A percentile compares a stretch with the other conserved stretches of the same genome.
phyloP scores from a whole-genome alignment of 148 eudicot genomes.

The Persicaria maculosa region DNA sequence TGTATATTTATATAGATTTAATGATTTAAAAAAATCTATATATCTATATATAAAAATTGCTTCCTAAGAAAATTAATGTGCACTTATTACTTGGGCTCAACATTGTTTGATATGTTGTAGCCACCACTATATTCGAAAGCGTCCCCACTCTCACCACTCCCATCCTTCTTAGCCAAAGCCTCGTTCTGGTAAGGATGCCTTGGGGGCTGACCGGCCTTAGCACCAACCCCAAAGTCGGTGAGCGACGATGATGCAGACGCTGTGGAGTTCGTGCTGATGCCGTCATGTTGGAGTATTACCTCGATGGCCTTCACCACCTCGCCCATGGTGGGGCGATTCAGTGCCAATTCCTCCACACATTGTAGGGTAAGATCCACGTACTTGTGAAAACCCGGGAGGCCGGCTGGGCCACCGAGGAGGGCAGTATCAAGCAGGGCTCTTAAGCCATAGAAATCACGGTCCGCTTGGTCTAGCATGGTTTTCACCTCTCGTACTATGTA shows the following conservation, averaged over 20 bases:
- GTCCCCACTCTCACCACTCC: conserved; percentile 26
- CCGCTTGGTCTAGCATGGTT: conserved; percentile 30
- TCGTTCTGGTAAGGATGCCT: conserved; percentile 48
- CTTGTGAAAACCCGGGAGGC: conserved; percentile 41
- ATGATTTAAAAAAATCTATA: too few relatives aligned
- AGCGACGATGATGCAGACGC: conserved; percentile 63
- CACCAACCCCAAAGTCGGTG: conserved; percentile 44
- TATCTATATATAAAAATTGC: too few relatives aligned
- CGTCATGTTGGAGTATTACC: conserved; percentile 51
- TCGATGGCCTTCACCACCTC: conserved; percentile 74
- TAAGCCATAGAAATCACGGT: conserved; percentile 51
- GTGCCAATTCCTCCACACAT: conserved; percentile 72
- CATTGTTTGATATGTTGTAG: conserved; percentile 45
- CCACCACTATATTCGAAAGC: conserved; percentile 85
- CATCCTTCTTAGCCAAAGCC: conserved; percentile 27
- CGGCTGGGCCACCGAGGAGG: conserved; percentile 21
- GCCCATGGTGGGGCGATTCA: conserved; percentile 81
- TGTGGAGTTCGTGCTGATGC: conserved; percentile 54
- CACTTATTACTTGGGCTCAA: conserved; percentile 56
- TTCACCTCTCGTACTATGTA: conserved; percentile 72
- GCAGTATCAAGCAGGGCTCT: conserved; percentile 56
- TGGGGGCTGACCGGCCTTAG: conserved; percentile 21
- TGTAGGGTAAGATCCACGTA: conserved; percentile 64
- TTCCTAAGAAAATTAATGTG: too few relatives aligned
- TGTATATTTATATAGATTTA: too few relatives aligned